Evolutionary conservation across 805 yeast genomes (phyloP).

Genomic region (Candida schatavii): DNA sequence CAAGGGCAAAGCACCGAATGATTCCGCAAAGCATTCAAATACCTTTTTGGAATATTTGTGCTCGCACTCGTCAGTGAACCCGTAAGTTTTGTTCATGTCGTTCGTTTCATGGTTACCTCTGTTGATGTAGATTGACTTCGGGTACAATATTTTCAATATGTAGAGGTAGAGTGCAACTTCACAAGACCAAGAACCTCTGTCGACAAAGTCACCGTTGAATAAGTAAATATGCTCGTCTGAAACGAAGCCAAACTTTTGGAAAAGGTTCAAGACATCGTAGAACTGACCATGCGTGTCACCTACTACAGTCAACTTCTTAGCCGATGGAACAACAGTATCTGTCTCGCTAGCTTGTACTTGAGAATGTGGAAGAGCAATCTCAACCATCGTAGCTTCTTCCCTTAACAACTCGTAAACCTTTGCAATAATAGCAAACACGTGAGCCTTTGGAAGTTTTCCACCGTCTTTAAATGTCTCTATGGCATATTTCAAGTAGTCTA

Average conservation of each 20-base stretch:
- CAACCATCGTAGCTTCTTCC: constrained; percentile 73
- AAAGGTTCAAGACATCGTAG: constrained; percentile 81
- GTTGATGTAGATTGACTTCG: constrained; percentile 68
- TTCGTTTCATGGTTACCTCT: constrained; percentile 97
- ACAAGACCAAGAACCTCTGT: constrained; percentile 97
- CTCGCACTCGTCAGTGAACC: constrained; percentile 94
- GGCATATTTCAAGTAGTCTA: constrained; percentile 60
- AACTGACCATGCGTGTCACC: constrained; percentile 99
- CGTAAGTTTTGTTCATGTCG: constrained; percentile 95
- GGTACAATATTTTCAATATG: constrained; percentile 72
- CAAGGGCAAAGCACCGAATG: constrained; percentile 82
- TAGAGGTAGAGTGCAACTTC: constrained; percentile 86
- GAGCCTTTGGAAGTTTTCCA: constrained; percentile 71
- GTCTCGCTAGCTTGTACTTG: constrained; percentile 17
- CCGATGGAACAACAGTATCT: constrained; percentile 22
- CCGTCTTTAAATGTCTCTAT: constrained; percentile 72
- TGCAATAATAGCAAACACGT: constrained; percentile 77
- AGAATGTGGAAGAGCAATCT: constrained; percentile 47
- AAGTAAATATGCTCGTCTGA: constrained; percentile 65
- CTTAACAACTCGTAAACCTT: constrained; percentile 64
- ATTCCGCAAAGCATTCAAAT: constrained; percentile 79
- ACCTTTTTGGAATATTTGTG: constrained; percentile 79
- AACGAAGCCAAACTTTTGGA: constrained; percentile 71
- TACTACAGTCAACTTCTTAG: constrained; percentile 71
- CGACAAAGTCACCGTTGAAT: constrained; percentile 97